Evolutionary conservation across 2,329 filamentous ascomycete genomes (phyloP).

Genomic region (Monilinia fructigena): DNA sequence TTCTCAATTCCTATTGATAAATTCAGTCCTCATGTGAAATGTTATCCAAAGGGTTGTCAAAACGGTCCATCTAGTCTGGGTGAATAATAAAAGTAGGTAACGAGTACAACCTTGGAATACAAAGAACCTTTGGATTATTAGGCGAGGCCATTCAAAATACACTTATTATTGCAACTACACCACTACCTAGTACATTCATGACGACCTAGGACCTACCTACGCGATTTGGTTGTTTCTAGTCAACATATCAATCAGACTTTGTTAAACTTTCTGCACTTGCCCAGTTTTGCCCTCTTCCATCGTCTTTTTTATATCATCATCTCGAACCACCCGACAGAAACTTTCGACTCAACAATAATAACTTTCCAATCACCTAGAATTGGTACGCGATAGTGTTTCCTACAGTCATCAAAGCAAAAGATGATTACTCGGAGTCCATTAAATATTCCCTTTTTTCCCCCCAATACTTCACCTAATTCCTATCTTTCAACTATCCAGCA

Average conservation of each 20-base stretch:
- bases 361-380: background rate
- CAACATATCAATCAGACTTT: too few species aligned
- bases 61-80: too few species aligned
- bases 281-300: background rate
- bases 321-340: background rate
- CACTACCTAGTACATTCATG: too few species aligned
- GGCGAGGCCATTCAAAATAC: constrained; percentile 1
- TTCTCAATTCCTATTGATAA: background rate
- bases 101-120: too few species aligned
- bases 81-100: too few species aligned
- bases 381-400: background rate
- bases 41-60: too few species aligned
- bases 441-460: constrained; percentile 13
- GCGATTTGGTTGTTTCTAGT: too few species aligned
- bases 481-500: constrained; percentile 2
- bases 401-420: constrained; percentile 6
- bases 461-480: constrained; percentile 1
- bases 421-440: constrained; percentile 22
- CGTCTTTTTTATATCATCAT: background rate
- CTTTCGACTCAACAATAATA: background rate
- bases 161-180: too few species aligned
- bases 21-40: background rate
- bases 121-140: background rate
- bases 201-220: too few species aligned
- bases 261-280: background rate